A percentile compares a stretch with the other conserved stretches of the same genome.
These are phyloP conservation scores for Beauveria sp. DNA, from an alignment of 2,329 filamentous ascomycete species.

Conservation along the genomic window DNA sequence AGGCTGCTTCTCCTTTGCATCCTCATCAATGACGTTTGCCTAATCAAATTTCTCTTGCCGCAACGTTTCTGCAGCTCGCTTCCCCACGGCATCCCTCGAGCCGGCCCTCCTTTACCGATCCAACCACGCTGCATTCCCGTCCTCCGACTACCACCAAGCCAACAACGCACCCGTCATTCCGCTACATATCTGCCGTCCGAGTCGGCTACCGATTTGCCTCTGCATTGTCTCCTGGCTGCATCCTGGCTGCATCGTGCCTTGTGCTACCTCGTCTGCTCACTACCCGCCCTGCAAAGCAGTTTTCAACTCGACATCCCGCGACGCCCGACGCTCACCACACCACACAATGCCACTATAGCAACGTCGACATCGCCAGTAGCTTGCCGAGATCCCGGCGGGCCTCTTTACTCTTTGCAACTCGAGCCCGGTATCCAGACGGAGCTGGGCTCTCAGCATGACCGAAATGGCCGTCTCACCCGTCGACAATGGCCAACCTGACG, in stretches of 20 bases:
- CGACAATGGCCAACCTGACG: background rate
- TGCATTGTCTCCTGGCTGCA: background rate
- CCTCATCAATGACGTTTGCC: slow-evolving; percentile 2
- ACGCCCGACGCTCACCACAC: background rate
- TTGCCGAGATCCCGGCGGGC: background rate
- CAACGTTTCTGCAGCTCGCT: slow-evolving; percentile 2
- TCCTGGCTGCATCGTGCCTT: background rate
- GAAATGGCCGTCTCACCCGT: slow-evolving; percentile 7
- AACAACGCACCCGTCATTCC: background rate
- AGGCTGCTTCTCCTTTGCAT: slow-evolving; percentile 3
- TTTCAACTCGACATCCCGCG: background rate
- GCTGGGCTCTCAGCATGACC: slow-evolving; percentile 11
- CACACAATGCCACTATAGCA: slow-evolving; percentile 8
- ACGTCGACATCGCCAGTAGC: background rate
- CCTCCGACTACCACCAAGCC: background rate
- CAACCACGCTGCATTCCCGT: background rate
- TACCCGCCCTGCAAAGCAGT: background rate
- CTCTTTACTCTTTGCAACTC: background rate
- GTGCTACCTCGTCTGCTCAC: background rate
- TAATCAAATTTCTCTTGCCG: slow-evolving; percentile 5
- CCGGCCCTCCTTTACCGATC: background rate
- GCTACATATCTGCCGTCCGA: background rate
- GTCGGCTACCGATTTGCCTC: background rate
- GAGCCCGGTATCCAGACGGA: slow-evolving; percentile 10
- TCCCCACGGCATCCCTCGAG: background rate